Evolutionary conservation across 1,284 basidiomycete genomes (phyloP).

Genomic region (Tilletia caries): DNA sequence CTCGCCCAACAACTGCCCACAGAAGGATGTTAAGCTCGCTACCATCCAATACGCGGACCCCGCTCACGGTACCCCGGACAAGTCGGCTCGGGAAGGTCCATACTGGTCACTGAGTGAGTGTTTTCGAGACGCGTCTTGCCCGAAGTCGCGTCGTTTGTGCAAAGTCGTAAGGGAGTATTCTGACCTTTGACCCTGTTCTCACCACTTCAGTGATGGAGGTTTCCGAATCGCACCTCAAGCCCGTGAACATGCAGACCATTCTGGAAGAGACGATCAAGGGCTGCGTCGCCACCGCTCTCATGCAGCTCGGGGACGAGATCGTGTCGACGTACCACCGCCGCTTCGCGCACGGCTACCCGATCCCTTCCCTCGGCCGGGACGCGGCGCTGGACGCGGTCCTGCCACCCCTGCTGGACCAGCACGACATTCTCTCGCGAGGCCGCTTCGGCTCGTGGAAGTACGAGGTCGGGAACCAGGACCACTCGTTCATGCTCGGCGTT

Average conservation of each 20-base stretch:
- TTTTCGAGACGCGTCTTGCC: not conserved
- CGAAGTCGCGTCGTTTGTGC: not conserved
- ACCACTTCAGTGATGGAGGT: slow-evolving; percentile 59
- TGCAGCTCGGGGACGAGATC: slow-evolving; percentile 58
- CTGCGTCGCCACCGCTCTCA: slow-evolving; percentile 58
- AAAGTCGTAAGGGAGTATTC: slow-evolving; percentile 18
- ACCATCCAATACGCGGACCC: slow-evolving; percentile 59
- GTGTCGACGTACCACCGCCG: slow-evolving; percentile 59
- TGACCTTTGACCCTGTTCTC: slow-evolving; percentile 32
- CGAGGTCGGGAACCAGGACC: slow-evolving; percentile 60
- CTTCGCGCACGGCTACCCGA: slow-evolving; percentile 59
- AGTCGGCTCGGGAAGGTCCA: slow-evolving; percentile 55
- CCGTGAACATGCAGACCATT: slow-evolving; percentile 57
- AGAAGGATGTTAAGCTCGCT: slow-evolving; percentile 54
- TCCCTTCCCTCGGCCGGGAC: slow-evolving; percentile 58
- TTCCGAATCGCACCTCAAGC: slow-evolving; percentile 59
- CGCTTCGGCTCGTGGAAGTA: slow-evolving; percentile 62
- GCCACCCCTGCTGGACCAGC: slow-evolving; percentile 56
- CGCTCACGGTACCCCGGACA: slow-evolving; percentile 52
- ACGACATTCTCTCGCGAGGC: slow-evolving; percentile 58
- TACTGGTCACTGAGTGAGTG: slow-evolving; percentile 55
- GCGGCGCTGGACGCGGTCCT: slow-evolving; percentile 57
- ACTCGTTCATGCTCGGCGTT: slow-evolving; percentile 60
- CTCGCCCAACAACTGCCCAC: slow-evolving; percentile 59
- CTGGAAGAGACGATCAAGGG: slow-evolving; percentile 59